Evolutionary conservation across 192 early-diverging fungal species (phyloP), one percentile per base, ranked within the genome.

Genomic region (Podila clonocystis): DNA sequence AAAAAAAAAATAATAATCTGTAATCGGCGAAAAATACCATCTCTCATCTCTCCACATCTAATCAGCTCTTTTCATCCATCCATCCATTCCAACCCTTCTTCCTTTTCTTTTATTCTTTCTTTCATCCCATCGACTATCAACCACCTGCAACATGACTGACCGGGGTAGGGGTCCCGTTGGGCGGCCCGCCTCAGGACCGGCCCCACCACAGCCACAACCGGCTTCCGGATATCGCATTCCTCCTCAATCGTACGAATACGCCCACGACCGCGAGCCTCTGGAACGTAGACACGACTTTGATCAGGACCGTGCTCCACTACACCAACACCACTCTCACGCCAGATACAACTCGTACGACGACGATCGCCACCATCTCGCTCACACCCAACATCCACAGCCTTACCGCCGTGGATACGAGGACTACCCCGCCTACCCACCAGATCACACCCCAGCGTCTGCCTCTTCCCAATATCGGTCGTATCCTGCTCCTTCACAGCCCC

Each of bases 291-390:
- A 55, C 24, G 52, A 55, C 52, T 55, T 22, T 55, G 52, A 55
- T 55, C 52, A 55, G 52, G 52, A 55, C 52, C 52, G 52, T 55
- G 52, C 52, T 55, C 52, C 52, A 12, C 58, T 41, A 20, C 33
- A 29, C 22, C 66, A 69, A 41, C 62, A 41, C 67, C 62, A 64
- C 67, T 28, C 74, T 24, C 52, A 55, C 52, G 52, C n/a, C 52
- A 55, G 52, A 55, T 55, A 55, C 52, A 11, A 26, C 52, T 55
- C 52, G n/a, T 55, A 55, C 52, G 52, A 55, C 52, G 41, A 45
- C 41, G 41, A 45, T 45, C 41, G 41, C 41, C 41, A 45, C 52
- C 52, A 55, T 26, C 52, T 22, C n/a, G 8, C 52, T 6, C 52
- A 55, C 24, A 15, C 41, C 22, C 24, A n/a, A 55, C n/a, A 55